phyloP scores from a whole-genome alignment of 768 basidiomycete genomes.

The Naganishia friedmannii region DNA sequence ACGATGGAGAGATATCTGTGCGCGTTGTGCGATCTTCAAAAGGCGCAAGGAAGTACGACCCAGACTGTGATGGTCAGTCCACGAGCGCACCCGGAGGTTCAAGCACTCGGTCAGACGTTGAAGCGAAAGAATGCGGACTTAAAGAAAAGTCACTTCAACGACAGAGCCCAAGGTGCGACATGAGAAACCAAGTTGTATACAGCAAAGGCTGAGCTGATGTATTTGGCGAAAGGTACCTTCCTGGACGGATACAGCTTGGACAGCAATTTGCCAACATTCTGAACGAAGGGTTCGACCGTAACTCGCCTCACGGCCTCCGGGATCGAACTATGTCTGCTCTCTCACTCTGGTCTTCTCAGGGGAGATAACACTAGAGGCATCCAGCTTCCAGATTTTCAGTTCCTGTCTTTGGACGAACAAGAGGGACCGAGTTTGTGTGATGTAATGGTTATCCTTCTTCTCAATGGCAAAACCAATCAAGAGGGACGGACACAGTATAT shows the following conservation, averaged over 20 bases:
- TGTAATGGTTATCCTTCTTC: neutral
- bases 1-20: neutral
- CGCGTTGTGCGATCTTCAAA: constrained; percentile 3
- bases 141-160: neutral
- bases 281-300: neutral
- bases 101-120: neutral
- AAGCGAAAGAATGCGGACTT: neutral
- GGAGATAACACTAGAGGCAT: neutral
- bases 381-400: constrained; percentile 10
- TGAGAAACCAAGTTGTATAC: neutral
- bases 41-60: neutral
- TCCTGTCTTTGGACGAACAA: neutral
- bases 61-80: neutral
- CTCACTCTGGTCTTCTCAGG: neutral
- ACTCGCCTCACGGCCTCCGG: neutral
- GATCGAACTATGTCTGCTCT: constrained; percentile 9
- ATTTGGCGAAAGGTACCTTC: no score
- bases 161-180: neutral
- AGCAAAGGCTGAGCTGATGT: no score
- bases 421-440: neutral
- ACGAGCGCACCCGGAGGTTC: neutral
- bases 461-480: constrained; percentile 3
- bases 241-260: neutral
- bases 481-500: constrained; percentile 2
- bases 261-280: neutral